Evolutionary conservation across 768 basidiomycete genomes (phyloP).

Genomic region (Glaciozyma antarctica): DNA sequence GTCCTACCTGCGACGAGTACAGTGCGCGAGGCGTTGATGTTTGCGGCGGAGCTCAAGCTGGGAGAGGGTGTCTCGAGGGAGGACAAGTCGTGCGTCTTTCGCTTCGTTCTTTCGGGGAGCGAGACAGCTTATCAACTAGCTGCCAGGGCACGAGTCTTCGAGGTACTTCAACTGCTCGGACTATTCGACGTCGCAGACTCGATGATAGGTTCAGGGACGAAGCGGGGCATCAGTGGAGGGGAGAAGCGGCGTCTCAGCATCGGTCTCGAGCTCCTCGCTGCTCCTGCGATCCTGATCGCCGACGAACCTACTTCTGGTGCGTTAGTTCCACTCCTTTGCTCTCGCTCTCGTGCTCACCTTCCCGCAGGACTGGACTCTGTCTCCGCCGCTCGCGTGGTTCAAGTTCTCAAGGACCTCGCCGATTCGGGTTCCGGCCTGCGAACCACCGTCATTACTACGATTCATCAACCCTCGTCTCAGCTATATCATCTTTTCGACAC

Average conservation of each 20-base stretch:
- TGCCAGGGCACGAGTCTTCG: slow-evolving; percentile 44
- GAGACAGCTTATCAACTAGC: not conserved
- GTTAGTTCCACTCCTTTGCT: not conserved
- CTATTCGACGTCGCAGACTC: slow-evolving; percentile 59
- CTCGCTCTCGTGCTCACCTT: slow-evolving; percentile 42
- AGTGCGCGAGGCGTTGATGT: slow-evolving; percentile 68
- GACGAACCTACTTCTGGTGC: slow-evolving; percentile 60
- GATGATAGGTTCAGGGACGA: slow-evolving; percentile 58
- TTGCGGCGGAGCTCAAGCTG: slow-evolving; percentile 74
- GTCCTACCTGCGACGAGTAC: slow-evolving; percentile 37
- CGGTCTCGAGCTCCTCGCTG: slow-evolving; percentile 74
- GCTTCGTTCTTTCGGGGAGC: not conserved
- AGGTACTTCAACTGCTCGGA: slow-evolving; percentile 67
- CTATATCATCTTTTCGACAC: slow-evolving; percentile 62
- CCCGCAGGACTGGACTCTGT: slow-evolving; percentile 70
- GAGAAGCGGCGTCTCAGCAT: slow-evolving; percentile 86
- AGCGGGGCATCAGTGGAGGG: slow-evolving; percentile 80
- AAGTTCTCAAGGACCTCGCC: slow-evolving; percentile 64
- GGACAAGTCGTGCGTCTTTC: slow-evolving; percentile 30
- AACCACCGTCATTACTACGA: slow-evolving; percentile 62
- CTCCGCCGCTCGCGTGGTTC: slow-evolving; percentile 69
- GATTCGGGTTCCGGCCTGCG: slow-evolving; percentile 48
- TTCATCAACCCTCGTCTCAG: slow-evolving; percentile 27
- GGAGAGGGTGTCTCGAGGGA: slow-evolving; percentile 44
- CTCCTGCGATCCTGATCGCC: slow-evolving; percentile 71